Evolutionary conservation across 768 basidiomycete genomes (phyloP), one percentile per base, ranked within the genome.

Genomic region (Kwoniella dendrophila): DNA sequence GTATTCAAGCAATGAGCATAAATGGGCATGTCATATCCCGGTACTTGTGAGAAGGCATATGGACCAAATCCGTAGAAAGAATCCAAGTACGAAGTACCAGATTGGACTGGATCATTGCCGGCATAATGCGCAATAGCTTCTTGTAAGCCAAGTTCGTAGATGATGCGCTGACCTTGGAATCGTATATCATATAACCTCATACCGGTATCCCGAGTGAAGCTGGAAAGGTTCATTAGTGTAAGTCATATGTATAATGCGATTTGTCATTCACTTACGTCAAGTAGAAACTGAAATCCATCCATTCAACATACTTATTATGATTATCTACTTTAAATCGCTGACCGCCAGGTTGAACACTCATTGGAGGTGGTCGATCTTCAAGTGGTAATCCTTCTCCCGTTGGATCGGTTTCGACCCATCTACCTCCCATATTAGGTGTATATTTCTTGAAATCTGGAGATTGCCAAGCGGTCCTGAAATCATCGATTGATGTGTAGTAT

Each of bases 61-160:
- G 73, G 67, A 0, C 73, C 74, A 29, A 76, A 74, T n/a, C 67
- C 63, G 54, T 56, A 60, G 58, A 32, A 61, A 14, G 59, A 59
- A 63, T 87, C 86, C 14, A 86, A 81, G 83, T 85, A 87, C 1
- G 85, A 84, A 4, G 86, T 85, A 1, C 84, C 83, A 5, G 82
- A 75, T 73, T 87, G 86, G 65, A 83, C 80, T 8, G 87, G 87
- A 67, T 87, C 86, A 65, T 83, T 84, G 0, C 87, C 86, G 34
- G 83, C 50, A 53, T 70, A 66, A 55, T 74, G 72, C 0, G 70
- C 70, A 40, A 72, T 73, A 1, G 85, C 86, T 67, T 87, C 86
- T 69, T 87, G 86, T 10, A 86, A 85, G 2, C 80, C 78, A 8
- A 86, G 82, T 78, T 86, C 84, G 63, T 87, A 88, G 34, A 87